phyloP scores from a whole-genome alignment of 169 alveolate genomes.

The Perkinsus olseni region DNA sequence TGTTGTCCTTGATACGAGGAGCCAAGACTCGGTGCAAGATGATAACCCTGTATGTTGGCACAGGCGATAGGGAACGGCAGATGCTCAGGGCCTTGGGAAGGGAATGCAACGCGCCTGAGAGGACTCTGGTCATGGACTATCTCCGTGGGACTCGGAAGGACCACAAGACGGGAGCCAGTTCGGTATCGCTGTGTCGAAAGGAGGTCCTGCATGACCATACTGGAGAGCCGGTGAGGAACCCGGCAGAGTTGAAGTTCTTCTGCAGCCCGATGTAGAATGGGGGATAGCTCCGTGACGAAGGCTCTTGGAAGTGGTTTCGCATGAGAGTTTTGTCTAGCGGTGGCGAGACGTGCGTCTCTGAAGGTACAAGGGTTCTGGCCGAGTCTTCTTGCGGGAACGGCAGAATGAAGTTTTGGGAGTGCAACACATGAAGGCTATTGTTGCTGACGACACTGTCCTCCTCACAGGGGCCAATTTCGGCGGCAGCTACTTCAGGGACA shows the following conservation, averaged over 20 bases:
- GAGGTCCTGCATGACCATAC: background rate
- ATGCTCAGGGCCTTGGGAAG: background rate
- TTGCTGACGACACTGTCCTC: slow-evolving; percentile 18
- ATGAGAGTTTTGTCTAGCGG: background rate
- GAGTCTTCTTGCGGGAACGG: slow-evolving; percentile 10
- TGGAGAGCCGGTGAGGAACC: background rate
- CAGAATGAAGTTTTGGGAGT: slow-evolving; percentile 18
- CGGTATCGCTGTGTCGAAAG: background rate
- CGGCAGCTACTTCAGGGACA: slow-evolving; percentile 11
- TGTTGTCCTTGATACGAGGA: background rate
- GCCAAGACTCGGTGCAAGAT: background rate
- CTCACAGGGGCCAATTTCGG: slow-evolving; percentile 29
- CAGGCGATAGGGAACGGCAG: background rate
- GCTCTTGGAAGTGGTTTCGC: too few relatives aligned
- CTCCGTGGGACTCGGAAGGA: background rate
- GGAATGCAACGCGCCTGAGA: background rate
- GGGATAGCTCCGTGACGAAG: too few relatives aligned
- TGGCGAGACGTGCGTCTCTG: background rate
- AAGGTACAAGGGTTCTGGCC: background rate
- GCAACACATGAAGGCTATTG: slow-evolving; percentile 28
- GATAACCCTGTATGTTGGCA: background rate
- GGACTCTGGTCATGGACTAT: background rate
- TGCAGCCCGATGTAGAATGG: background rate
- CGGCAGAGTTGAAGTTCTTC: background rate
- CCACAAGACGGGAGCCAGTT: background rate